These are phyloP conservation scores for Teratosphaeria zuluensis DNA, from an alignment of 2,329 filamentous ascomycete species.

Conservation along the genomic window DNA sequence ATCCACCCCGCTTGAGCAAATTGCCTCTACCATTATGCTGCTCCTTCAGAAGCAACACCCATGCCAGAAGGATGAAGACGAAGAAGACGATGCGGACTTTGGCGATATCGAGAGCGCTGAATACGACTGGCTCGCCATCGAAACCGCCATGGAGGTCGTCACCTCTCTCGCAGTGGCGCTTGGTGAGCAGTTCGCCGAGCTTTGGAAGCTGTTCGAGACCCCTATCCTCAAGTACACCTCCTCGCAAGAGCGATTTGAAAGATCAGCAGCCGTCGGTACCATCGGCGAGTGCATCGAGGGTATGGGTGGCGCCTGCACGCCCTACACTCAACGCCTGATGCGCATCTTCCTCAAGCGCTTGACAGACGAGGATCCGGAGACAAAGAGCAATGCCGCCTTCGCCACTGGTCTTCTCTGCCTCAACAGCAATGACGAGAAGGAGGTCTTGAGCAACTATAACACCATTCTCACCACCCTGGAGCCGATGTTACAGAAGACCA, in stretches of 20 bases:
- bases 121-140: constrained; percentile 94
- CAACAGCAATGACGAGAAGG: constrained; percentile 64
- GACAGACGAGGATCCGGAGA: constrained; percentile 79
- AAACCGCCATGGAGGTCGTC: constrained; percentile 85
- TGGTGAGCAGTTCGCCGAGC: constrained; percentile 68
- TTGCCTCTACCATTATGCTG: constrained; percentile 63
- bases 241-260: constrained; percentile 77
- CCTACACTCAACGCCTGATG: constrained; percentile 66
- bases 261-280: constrained; percentile 80
- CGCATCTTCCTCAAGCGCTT: constrained; percentile 78
- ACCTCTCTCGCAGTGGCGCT: constrained; percentile 76
- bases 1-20: constrained; percentile 40
- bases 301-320: constrained; percentile 72
- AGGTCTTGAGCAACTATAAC: constrained; percentile 65
- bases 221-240: constrained; percentile 79
- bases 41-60: constrained; percentile 86
- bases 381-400: constrained; percentile 92
- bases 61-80: constrained; percentile 82
- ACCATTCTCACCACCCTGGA: constrained; percentile 79
- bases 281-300: constrained; percentile 83
- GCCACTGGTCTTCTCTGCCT: constrained; percentile 76
- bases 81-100: constrained; percentile 67
- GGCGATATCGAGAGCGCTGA: constrained; percentile 68
- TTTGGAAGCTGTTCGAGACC: constrained; percentile 96
- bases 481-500: constrained; percentile 52